These are phyloP conservation scores for Amanita pallidorosea DNA, from an alignment of 768 basidiomycete species.

Conservation along the genomic window DNA sequence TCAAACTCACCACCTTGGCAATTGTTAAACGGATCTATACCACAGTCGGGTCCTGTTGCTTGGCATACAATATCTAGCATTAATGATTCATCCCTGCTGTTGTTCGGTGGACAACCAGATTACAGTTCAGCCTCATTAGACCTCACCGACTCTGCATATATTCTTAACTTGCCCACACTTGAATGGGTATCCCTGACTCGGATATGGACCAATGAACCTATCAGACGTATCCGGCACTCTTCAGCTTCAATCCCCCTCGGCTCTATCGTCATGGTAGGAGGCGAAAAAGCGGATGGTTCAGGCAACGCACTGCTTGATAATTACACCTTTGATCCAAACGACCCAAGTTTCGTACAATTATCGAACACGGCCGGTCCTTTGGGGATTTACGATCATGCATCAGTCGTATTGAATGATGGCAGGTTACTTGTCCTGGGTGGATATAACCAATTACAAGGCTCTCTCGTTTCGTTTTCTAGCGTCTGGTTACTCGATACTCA, in stretches of 20 bases:
- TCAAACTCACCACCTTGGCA: conserved; percentile 61
- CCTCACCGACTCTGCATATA: conserved; percentile 49
- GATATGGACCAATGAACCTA: conserved; percentile 57
- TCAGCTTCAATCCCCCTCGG: conserved; percentile 37
- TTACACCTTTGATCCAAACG: conserved; percentile 46
- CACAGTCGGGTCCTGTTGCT: conserved; percentile 51
- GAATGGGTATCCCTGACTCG: conserved; percentile 35
- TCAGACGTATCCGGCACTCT: conserved; percentile 69
- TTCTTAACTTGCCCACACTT: conserved; percentile 39
- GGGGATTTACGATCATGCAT: conserved; percentile 63
- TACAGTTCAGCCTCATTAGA: conserved; percentile 41
- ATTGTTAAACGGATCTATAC: conserved; percentile 35
- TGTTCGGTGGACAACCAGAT: conserved; percentile 72
- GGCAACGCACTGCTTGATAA: conserved; percentile 49
- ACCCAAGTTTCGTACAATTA: conserved; percentile 42
- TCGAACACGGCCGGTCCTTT: conserved; percentile 49
- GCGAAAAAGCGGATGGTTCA: conserved; percentile 76
- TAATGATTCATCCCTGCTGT: conserved; percentile 39
- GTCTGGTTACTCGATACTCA: conserved; percentile 59
- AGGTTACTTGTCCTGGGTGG: conserved; percentile 71
- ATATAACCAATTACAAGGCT: conserved; percentile 32
- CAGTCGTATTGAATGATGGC: conserved; percentile 60
- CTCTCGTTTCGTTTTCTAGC: conserved; percentile 43
- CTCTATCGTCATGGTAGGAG: conserved; percentile 64
- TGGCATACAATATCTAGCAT: conserved; percentile 76